phyloP scores from a whole-genome alignment of 495 filamentous ascomycete genomes.

The Acidomyces sp. region DNA sequence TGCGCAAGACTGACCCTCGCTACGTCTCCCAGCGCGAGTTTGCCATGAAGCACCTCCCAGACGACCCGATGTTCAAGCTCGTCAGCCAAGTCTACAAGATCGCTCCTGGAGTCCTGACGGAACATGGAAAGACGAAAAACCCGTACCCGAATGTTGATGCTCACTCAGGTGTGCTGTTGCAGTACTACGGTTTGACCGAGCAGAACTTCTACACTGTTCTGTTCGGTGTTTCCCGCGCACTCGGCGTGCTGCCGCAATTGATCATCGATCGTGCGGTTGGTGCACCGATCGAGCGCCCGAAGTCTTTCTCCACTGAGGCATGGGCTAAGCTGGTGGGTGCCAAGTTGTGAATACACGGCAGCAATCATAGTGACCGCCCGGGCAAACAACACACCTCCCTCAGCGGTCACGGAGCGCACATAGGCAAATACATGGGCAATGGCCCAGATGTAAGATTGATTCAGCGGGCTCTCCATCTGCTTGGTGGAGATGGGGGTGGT shows the following conservation, averaged over 20 bases:
- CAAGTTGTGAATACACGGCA: constrained; percentile 53
- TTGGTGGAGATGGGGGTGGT: constrained; percentile 15
- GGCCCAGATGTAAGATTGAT: constrained; percentile 9
- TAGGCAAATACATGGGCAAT: not conserved
- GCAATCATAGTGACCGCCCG: not conserved
- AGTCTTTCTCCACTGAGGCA: constrained; percentile 94
- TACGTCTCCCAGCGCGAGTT: constrained; percentile 97
- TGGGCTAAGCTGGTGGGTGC: constrained; percentile 88
- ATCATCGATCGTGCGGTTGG: constrained; percentile 98
- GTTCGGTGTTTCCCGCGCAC: constrained; percentile 94
- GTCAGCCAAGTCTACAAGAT: constrained; percentile 99
- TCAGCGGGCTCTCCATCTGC: constrained; percentile 7
- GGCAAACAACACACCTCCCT: no score
- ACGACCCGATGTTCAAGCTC: constrained; percentile 98
- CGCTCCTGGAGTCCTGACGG: constrained; percentile 88
- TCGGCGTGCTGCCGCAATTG: constrained; percentile 95
- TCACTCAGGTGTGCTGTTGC: constrained; percentile 95
- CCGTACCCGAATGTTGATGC: constrained; percentile 59
- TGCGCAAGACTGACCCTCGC: constrained; percentile 97
- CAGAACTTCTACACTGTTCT: constrained; percentile 99
- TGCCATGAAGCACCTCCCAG: constrained; percentile 77
- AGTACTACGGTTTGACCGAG: constrained; percentile 98
- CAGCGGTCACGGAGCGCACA: not conserved
- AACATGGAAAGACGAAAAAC: constrained; percentile 99
- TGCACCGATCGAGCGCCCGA: constrained; percentile 73